Evolutionary conservation across 225 moss, liverwort and hornwort species (phyloP).

Genomic region (Pleurozium schreberi): DNA sequence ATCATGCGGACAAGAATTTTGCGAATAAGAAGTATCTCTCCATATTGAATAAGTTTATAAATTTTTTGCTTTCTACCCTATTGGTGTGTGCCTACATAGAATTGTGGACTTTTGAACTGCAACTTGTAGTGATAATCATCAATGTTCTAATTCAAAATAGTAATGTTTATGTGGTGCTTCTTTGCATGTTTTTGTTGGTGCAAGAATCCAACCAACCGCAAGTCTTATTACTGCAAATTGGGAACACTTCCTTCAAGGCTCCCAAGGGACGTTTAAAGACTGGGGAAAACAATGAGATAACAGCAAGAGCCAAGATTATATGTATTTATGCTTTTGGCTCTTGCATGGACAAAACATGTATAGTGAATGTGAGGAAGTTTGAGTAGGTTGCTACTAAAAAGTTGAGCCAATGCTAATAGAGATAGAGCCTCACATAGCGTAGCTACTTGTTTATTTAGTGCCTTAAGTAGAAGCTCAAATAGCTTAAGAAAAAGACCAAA

Average conservation of each 20-base stretch:
- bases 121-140: background rate
- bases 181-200: constrained; percentile 24
- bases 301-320: background rate
- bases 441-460: background rate
- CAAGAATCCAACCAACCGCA: constrained; percentile 77
- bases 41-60: no score
- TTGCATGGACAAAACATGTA: background rate
- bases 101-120: background rate
- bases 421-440: no score
- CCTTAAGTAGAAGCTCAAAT: background rate
- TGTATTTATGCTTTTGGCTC: background rate
- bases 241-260: constrained; percentile 83
- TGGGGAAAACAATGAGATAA: constrained; percentile 65
- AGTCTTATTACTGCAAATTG: constrained; percentile 66
- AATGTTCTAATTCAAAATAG: background rate
- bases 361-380: background rate
- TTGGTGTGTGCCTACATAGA: background rate
- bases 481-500: background rate
- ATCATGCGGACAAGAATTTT: constrained; percentile 75
- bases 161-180: background rate
- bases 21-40: constrained; percentile 23
- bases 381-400: no score
- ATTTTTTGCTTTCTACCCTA: rapidly evolving
- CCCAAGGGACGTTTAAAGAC: constrained; percentile 66
- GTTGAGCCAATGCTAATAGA: no score